Evolutionary conservation across 805 yeast genomes (phyloP), one percentile per base, ranked within the genome.

Genomic region (Barnettozyma botsteinii): DNA sequence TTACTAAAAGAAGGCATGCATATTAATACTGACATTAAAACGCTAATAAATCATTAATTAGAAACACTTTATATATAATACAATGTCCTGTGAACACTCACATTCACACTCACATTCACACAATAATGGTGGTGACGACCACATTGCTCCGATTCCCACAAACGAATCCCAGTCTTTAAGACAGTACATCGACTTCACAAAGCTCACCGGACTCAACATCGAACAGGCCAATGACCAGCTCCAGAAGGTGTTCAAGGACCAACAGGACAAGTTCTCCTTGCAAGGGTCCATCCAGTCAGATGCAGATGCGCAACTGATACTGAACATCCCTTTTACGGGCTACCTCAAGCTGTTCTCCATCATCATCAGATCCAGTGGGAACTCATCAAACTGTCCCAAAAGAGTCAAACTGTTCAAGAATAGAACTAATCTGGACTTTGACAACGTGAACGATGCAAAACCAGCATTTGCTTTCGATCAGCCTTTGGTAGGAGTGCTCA

Each of bases 271-370:
- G 51, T 77, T 74, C 45, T 59, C 66, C n/a, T 48, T 75, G 9
- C 44, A 77, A 65, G 47, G 62, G 27, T 52, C 61, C 65, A 55
- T 79, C 33, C 64, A 75, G 60, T 75, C 85, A 1, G 96, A 89
- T 57, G 78, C 84, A 2, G 98, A 91, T 54, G 76, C 81, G 43
- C 96, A 91, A 57, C 48, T 89, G 49, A 73, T 89, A 24, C 49
- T 91, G 24, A 73, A 77, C 38, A 74, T 91, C 22, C 97, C 96
- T 22, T 91, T 91, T 53, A 78, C 81, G 11, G 84, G 83, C 1
- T 65, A 73, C 19, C 87, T 85, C 30, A 85, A 81, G 55, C 60
- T 91, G 26, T 85, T 76, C 55, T 83, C 95, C 3, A 49, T 91
- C 1, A 74, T 84, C 3, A 46, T 91, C 10, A 70, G 96, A 48